A percentile compares a stretch with the other conserved stretches of the same genome.
phyloP scores from a whole-genome alignment of 306 rosid species.

The Lathyrus aphaca region DNA sequence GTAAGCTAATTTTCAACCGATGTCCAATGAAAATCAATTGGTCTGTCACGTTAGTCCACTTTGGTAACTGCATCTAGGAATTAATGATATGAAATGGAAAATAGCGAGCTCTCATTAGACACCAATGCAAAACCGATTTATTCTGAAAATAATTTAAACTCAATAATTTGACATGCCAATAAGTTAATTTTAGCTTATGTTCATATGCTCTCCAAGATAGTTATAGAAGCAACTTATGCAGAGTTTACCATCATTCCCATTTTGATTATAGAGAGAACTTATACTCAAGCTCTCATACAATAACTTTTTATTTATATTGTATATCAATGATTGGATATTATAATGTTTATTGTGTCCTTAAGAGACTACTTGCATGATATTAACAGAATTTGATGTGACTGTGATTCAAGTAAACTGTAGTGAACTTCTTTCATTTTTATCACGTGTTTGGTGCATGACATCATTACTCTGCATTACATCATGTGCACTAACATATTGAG shows the following conservation, averaged over 20 bases:
- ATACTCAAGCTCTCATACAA: background rate
- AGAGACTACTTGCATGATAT: conserved; percentile 14
- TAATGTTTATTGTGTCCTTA: conserved; percentile 1
- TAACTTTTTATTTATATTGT: background rate
- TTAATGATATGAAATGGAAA: conserved; percentile 5
- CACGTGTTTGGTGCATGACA: conserved; percentile 1
- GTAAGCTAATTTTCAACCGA: background rate
- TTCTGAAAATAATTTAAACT: background rate
- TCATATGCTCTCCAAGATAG: background rate
- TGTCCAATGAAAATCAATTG: background rate
- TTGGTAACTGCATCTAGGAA: background rate
- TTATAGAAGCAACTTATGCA: background rate
- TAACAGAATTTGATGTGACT: background rate
- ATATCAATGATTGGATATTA: background rate
- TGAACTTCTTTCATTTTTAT: background rate
- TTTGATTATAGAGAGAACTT: background rate
- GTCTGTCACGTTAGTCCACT: background rate
- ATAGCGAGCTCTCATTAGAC: background rate
- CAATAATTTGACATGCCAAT: background rate
- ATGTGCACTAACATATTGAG: conserved; percentile 59
- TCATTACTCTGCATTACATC: conserved; percentile 9
- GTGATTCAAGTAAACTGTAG: conserved; percentile 17
- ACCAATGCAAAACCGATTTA: background rate
- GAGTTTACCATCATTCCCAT: background rate
- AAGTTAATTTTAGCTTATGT: background rate